Conservation (phyloP, 1,284 basidiomycete genomes). For the Singerocomus inundabilis region DNA sequence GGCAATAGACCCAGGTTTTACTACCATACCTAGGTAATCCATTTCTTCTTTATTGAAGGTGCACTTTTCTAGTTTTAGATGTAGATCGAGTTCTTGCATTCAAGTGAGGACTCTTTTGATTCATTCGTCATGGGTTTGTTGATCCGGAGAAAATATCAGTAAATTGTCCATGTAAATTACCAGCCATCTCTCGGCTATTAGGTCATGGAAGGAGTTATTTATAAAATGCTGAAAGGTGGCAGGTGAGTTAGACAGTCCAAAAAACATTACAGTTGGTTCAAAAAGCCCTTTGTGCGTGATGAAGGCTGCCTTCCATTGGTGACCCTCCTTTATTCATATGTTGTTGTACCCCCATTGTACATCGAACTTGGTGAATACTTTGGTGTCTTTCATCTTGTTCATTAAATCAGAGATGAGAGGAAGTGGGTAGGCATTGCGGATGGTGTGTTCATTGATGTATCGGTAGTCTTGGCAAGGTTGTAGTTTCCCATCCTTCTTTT, state of each 20-base stretch:
- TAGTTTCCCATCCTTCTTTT: not conserved
- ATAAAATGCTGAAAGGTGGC: slow-evolving; percentile 26
- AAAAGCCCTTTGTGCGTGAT: slow-evolving; percentile 1
- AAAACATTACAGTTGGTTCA: slow-evolving; percentile 40
- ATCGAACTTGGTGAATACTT: slow-evolving; percentile 22
- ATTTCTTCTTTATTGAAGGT: slow-evolving; percentile 30
- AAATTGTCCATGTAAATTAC: slow-evolving; percentile 28
- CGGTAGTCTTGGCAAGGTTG: not conserved
- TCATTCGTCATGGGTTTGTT: slow-evolving; percentile 4
- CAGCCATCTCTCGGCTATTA: slow-evolving; percentile 7
- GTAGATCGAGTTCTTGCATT: slow-evolving; percentile 28
- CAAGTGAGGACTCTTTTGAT: slow-evolving; percentile 33
- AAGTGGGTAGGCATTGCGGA: slow-evolving; percentile 1
- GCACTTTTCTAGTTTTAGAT: slow-evolving; percentile 40
- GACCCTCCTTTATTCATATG: slow-evolving; percentile 22
- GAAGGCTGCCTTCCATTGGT: slow-evolving; percentile 13
- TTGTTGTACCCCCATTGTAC: slow-evolving; percentile 6
- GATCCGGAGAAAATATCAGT: slow-evolving; percentile 12
- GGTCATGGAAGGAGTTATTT: slow-evolving; percentile 13
- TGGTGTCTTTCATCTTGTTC: slow-evolving; percentile 21
- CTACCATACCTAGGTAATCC: slow-evolving; percentile 42
- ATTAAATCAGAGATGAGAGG: slow-evolving; percentile 34
- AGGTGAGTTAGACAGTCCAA: slow-evolving; percentile 34
- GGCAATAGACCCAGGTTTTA: slow-evolving; percentile 24
- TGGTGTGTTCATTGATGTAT: not conserved